Evolutionary conservation across 176 grass and related monocot species (phyloP).

Genomic region (sorghum (Sorghum bicolor)): DNA sequence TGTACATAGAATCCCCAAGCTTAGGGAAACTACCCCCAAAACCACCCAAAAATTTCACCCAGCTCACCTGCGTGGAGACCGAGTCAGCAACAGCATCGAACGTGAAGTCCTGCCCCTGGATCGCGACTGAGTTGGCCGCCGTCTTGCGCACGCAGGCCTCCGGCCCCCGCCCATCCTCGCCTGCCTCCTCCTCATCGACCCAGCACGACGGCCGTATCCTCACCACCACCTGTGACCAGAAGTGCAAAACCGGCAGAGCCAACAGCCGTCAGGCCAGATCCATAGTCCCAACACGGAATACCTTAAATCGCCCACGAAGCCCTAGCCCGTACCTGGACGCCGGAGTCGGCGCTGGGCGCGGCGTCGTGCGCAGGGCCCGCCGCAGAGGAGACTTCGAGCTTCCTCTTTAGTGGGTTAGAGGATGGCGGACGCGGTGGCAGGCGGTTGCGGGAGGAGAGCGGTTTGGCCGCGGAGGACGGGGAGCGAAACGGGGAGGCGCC

Average conservation of each 20-base stretch:
- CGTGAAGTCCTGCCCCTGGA: slow-evolving; percentile 76
- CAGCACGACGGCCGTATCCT: slow-evolving; percentile 70
- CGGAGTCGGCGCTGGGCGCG: slow-evolving; percentile 39
- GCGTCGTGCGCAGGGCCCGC: slow-evolving; percentile 7
- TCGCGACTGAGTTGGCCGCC: slow-evolving; percentile 54
- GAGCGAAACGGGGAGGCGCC: slow-evolving; percentile 45
- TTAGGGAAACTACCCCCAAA: neutral
- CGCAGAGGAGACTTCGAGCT: slow-evolving; percentile 51
- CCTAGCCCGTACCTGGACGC: slow-evolving; percentile 45
- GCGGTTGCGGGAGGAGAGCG: slow-evolving; percentile 46
- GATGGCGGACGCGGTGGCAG: slow-evolving; percentile 45
- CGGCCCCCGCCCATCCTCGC: slow-evolving; percentile 20
- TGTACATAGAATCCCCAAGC: neutral
- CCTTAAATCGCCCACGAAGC: neutral
- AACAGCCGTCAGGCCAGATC: slow-evolving; percentile 29
- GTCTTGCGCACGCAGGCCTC: slow-evolving; percentile 54
- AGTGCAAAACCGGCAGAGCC: neutral
- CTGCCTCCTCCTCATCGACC: slow-evolving; percentile 38
- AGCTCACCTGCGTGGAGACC: slow-evolving; percentile 54
- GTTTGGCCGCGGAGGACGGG: slow-evolving; percentile 37
- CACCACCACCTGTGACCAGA: slow-evolving; percentile 63
- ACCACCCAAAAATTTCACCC: neutral
- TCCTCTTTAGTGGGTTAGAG: slow-evolving; percentile 64
- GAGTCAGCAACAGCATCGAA: slow-evolving; percentile 79
- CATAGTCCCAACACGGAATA: neutral